Percentiles rank a stretch among this genome's conserved stretches.
Evolutionary conservation across 2,329 filamentous ascomycete species (phyloP).

Genomic region (Fusarium xylarioides): DNA sequence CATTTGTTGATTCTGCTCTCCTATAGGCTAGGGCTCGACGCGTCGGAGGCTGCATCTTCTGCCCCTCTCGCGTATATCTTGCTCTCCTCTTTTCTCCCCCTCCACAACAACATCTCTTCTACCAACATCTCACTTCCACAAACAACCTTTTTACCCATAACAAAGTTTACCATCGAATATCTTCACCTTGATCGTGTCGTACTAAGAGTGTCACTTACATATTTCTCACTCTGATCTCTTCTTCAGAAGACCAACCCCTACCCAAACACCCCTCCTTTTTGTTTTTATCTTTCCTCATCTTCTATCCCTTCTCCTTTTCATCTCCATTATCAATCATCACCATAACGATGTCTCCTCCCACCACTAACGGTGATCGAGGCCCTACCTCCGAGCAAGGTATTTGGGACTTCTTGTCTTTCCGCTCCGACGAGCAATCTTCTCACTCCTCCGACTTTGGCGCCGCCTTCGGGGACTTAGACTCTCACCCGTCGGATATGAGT

Average conservation of each 20-base stretch:
- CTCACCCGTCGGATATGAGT: background rate
- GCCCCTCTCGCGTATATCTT: background rate
- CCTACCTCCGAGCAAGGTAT: background rate
- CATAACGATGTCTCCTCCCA: background rate
- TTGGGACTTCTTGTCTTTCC: background rate
- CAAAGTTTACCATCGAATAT: background rate
- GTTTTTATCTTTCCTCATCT: fast-evolving
- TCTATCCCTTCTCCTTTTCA: background rate
- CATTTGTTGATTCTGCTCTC: background rate
- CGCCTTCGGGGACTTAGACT: background rate
- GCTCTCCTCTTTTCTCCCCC: background rate
- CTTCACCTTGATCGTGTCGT: background rate
- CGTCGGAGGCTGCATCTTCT: background rate
- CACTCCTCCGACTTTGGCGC: background rate
- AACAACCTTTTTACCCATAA: background rate
- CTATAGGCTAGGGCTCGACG: background rate
- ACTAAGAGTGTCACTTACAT: background rate
- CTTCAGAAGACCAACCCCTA: background rate
- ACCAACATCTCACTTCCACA: background rate
- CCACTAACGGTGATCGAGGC: background rate
- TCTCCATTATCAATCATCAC: fast-evolving
- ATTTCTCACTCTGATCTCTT: background rate
- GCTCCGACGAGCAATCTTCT: background rate
- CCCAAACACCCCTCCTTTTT: background rate
- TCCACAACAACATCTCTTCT: background rate